Evolutionary conservation across 1,139 yeast genomes (phyloP).

Genomic region (Arxiozyma bovina): DNA sequence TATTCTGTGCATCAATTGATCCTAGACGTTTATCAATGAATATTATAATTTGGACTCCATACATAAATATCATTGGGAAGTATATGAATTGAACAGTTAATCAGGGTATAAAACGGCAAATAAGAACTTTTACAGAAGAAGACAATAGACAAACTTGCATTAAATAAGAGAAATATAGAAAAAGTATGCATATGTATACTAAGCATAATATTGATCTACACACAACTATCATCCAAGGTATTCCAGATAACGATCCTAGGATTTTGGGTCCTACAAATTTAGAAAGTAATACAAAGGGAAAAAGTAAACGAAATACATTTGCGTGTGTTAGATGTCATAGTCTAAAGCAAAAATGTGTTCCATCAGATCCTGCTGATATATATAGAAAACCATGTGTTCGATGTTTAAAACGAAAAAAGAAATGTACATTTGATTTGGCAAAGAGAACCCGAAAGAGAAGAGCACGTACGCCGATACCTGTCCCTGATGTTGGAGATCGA

Average conservation of each 20-base stretch:
- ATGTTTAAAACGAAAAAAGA: slow-evolving; percentile 54
- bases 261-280: slow-evolving; percentile 18
- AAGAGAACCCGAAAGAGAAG: slow-evolving; percentile 48
- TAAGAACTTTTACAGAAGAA: background rate
- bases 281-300: slow-evolving; percentile 18
- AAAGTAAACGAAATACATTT: slow-evolving; percentile 32
- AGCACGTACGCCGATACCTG: slow-evolving; percentile 22
- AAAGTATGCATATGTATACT: background rate
- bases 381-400: slow-evolving; percentile 65
- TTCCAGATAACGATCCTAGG: slow-evolving; percentile 21
- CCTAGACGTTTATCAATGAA: no score
- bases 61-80: background rate
- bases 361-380: slow-evolving; percentile 46
- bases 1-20: no score
- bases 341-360: slow-evolving; percentile 74
- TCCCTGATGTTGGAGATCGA: background rate
- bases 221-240: slow-evolving; percentile 20
- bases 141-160: background rate
- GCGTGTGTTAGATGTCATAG: slow-evolving; percentile 81
- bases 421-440: slow-evolving; percentile 60
- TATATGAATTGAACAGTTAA: no score
- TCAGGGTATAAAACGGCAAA: background rate
- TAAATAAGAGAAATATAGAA: background rate
- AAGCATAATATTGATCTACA: background rate
- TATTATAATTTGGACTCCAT: background rate